Evolutionary conservation across 257 asterid species (phyloP), one percentile per base, ranked within the genome.

Genomic region (Solanum ossicruentum): DNA sequence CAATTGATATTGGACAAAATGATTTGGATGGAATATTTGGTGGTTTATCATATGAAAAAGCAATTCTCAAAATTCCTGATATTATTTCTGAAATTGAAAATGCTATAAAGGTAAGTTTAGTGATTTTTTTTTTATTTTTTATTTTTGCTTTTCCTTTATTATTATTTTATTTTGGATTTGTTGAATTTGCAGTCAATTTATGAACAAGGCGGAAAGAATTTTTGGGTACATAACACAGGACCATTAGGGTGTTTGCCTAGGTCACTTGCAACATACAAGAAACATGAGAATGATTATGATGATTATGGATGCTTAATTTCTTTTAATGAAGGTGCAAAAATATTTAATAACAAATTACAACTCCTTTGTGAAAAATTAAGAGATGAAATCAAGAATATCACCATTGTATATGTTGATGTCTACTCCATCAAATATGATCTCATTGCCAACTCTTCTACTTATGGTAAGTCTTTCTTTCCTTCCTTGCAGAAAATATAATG

Each of bases 201-300:
- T 85, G 49, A 12, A 39, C 28, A 26, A 47, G 92, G 93, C 10
- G 93, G 91, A 52, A 89, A 36, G 73, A 87, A 88, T 0, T 87
- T 91, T 12, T 91, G 93, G 93, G 87, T 91, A 81, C 92, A 91
- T 1, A 89, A 86, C 23, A 89, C 93, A 6, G 93, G 93, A 18
- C 93, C 93, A 61, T 23, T 91, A 66, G 93, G 93, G 13, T 91
- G 93, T 83, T 73, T 89, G 84, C 93, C 93, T 26, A 85, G 72
- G 49, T 78, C 87, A 71, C 86, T 91, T 2, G 86, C 85, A 52
- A 83, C 84, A 7, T 83, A 77, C 10, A 86, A 75, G 10, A 83
- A 88, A 13, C 73, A 70, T 9, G 78, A 73, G 13, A 81, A 67
- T 3, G 91, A 89, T 84, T 65, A 85, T 12, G 93, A 91, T 80